Percentiles rank a stretch among this genome's conserved stretches.
Conservation (phyloP, 495 filamentous ascomycete genomes). For the Hypoxylon subgilvum region DNA sequence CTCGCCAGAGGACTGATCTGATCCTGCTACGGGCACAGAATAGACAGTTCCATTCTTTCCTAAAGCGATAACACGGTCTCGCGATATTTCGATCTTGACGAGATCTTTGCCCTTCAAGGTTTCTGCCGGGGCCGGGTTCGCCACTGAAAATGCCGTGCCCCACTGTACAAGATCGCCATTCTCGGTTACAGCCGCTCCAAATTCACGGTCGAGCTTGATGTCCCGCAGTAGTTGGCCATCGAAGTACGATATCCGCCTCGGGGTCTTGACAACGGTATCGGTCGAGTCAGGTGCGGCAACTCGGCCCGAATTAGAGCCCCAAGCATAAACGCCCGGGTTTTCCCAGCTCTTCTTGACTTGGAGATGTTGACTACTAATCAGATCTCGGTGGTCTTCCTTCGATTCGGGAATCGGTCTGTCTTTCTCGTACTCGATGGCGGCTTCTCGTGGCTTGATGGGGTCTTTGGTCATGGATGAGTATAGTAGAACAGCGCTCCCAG, state of each 20-base stretch:
- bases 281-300: constrained; percentile 85
- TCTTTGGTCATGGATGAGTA: constrained; percentile 29
- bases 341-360: constrained; percentile 89
- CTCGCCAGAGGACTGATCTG: constrained; percentile 67
- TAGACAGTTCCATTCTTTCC: constrained; percentile 81
- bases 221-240: constrained; percentile 84
- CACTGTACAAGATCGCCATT: constrained; percentile 91
- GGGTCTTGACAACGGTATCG: constrained; percentile 76
- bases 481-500: constrained; percentile 29
- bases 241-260: constrained; percentile 80
- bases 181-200: constrained; percentile 88
- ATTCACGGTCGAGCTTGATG: constrained; percentile 80
- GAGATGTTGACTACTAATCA: constrained; percentile 76
- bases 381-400: constrained; percentile 72
- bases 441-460: constrained; percentile 38
- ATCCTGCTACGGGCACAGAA: constrained; percentile 77
- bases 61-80: constrained; percentile 82
- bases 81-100: constrained; percentile 70
- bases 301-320: constrained; percentile 86
- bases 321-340: constrained; percentile 87
- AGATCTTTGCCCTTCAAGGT: constrained; percentile 86
- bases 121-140: constrained; percentile 58
- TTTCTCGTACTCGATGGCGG: constrained; percentile 66
- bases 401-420: constrained; percentile 57
- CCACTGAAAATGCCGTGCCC: constrained; percentile 74